Base-by-base conservation (phyloP, 441 rosid genomes). In the Hypseocharis bilobata region DNA sequence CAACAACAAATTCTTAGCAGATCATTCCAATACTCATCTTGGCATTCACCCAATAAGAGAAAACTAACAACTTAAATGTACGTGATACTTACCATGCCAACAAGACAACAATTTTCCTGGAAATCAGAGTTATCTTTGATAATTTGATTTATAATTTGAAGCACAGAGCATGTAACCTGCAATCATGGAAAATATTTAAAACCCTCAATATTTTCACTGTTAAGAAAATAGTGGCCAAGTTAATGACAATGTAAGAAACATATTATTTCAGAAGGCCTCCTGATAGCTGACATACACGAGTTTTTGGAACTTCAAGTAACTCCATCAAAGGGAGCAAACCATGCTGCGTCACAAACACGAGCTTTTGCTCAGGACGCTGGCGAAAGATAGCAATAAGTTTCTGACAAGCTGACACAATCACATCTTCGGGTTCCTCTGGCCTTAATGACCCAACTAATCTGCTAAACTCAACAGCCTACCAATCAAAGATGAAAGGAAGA, bases 21-120 rank as follows among this genome's bases (percentile, higher is more conserved):
- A n/a, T n/a, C n/a, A n/a, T n/a, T n/a, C n/a, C n/a, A n/a, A n/a
- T n/a, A n/a, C n/a, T n/a, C n/a, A n/a, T n/a, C n/a, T n/a, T n/a
- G n/a, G n/a, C n/a, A n/a, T n/a, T n/a, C n/a, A n/a, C n/a, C n/a
- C n/a, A n/a, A n/a, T n/a, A n/a, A 29, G 8, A 40, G 49, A 71
- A 65, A 7, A 45, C n/a, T 4, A 26, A 32, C 61, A 30, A 59
- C 66, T 29, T 55, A 36, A 45, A 66, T 26, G 66, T 52, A 63
- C 25, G 56, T 44, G 51, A 70, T 61, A 78, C 93, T 82, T 78
- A 91, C 96, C 77, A 89, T 74, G 70, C 99, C 99, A 81, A 93
- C 84, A 54, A 93, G 97, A 81, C 97, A 91, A 67, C 96, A 96
- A 82, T 93, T 93, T 82, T 93, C 96, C 87, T 82, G 91, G 80